Conservation (phyloP, 306 rosid species). For the Leucaena leucocephala region DNA sequence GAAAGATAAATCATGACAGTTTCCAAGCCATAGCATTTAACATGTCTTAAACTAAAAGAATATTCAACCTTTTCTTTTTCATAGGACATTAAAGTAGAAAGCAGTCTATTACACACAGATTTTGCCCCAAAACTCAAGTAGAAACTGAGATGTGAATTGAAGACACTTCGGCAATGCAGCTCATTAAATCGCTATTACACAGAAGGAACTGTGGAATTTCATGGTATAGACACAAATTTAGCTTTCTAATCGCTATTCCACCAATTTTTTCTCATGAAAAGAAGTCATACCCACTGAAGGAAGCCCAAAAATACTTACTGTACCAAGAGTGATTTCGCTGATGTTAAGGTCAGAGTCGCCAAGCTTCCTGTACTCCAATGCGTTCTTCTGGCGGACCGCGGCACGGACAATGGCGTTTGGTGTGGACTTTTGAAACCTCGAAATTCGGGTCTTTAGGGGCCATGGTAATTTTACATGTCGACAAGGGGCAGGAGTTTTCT, state of each 20-base stretch:
- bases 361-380: slow-evolving; percentile 63
- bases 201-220: not conserved
- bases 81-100: not conserved
- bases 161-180: not conserved
- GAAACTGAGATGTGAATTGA: not conserved
- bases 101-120: not conserved
- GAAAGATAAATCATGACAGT: not conserved
- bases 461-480: slow-evolving; percentile 24
- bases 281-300: not conserved
- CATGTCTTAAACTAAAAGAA: not conserved
- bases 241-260: not conserved
- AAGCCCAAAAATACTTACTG: slow-evolving; percentile 46
- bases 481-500: not conserved
- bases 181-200: not conserved
- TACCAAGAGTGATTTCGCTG: slow-evolving; percentile 84
- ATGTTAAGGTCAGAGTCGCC: slow-evolving; percentile 86
- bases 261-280: not conserved
- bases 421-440: slow-evolving; percentile 23
- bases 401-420: slow-evolving; percentile 38
- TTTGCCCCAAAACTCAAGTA: not conserved
- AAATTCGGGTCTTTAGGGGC: slow-evolving; percentile 18
- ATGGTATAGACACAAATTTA: not conserved
- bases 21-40: not conserved
- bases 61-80: not conserved
- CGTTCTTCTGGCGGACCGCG: slow-evolving; percentile 29